Percentiles rank a stretch among this genome's conserved stretches.
phyloP scores from a whole-genome alignment of 2,329 filamentous ascomycete species.

The Pyrenochaeta sp. region DNA sequence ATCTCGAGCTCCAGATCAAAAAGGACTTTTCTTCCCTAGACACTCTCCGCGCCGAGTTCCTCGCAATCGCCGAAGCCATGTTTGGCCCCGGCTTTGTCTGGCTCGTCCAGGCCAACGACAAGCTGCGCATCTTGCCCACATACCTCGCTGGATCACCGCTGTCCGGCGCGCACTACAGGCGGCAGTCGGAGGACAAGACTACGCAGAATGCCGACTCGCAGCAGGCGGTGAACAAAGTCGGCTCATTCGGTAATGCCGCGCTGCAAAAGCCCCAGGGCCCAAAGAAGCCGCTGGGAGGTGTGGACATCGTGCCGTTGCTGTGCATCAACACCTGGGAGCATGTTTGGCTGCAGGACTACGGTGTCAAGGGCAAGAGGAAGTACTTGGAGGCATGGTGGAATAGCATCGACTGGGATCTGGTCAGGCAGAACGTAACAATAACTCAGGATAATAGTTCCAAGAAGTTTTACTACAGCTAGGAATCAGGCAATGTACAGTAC shows the following conservation, averaged over 20 bases:
- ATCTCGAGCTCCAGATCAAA: conserved; percentile 69
- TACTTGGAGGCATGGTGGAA: conserved; percentile 89
- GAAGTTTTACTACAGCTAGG: conserved; percentile 14
- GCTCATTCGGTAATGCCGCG: conserved; percentile 47
- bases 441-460: conserved; percentile 1
- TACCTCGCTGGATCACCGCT: conserved; percentile 93
- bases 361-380: conserved; percentile 73
- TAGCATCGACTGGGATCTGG: conserved; percentile 81
- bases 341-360: conserved; percentile 85
- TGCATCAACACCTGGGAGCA: conserved; percentile 98
- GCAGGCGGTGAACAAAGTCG: conserved; percentile 47
- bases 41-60: conserved; percentile 79
- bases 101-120: conserved; percentile 70
- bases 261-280: conserved; percentile 33
- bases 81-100: conserved; percentile 98
- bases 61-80: conserved; percentile 84
- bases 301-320: conserved; percentile 76
- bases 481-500: conserved; percentile 3
- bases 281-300: conserved; percentile 68
- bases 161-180: conserved; percentile 81
- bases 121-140: conserved; percentile 77
- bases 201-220: conserved; percentile 53
- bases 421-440: conserved; percentile 51
- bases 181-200: conserved; percentile 73
- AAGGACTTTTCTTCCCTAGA: conserved; percentile 82